Conservation (phyloP, 164 flowering plant genomes). For the Liriodendron chinense region DNA sequence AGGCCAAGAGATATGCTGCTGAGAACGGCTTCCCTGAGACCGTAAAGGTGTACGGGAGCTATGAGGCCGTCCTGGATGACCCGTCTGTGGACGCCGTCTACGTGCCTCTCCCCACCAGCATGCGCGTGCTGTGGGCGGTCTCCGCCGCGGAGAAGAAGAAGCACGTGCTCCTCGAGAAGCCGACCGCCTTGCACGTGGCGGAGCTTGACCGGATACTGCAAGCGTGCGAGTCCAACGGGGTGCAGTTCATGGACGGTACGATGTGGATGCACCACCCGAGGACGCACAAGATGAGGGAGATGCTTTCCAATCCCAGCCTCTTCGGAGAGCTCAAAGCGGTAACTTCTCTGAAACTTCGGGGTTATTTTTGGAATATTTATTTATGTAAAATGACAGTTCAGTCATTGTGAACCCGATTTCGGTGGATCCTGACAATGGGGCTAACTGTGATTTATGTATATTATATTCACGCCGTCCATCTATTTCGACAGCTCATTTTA, state of each 20-base stretch:
- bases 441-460: too few relatives aligned
- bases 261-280: constrained; percentile 84
- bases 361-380: background rate
- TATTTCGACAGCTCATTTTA: too few relatives aligned
- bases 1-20: constrained; percentile 43
- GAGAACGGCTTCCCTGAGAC: constrained; percentile 45
- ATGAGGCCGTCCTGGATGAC: constrained; percentile 62
- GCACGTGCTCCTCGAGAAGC: constrained; percentile 72
- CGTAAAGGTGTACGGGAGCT: constrained; percentile 54
- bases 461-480: too few relatives aligned
- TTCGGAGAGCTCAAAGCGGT: constrained; percentile 60
- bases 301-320: constrained; percentile 34
- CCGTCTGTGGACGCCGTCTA: constrained; percentile 64
- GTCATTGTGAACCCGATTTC: too few relatives aligned
- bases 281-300: constrained; percentile 53
- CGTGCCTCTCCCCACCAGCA: constrained; percentile 61
- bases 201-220: constrained; percentile 40
- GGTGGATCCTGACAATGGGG: too few relatives aligned
- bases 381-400: too few relatives aligned
- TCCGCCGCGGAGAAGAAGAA: constrained; percentile 56
- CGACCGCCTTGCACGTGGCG: constrained; percentile 47
- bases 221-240: constrained; percentile 57
- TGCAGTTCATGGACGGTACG: constrained; percentile 79
- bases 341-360: background rate
- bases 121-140: constrained; percentile 58